These are phyloP conservation scores for Clitopilus passeckerianus DNA, from an alignment of 768 basidiomycete genomes.

Conservation along the genomic window DNA sequence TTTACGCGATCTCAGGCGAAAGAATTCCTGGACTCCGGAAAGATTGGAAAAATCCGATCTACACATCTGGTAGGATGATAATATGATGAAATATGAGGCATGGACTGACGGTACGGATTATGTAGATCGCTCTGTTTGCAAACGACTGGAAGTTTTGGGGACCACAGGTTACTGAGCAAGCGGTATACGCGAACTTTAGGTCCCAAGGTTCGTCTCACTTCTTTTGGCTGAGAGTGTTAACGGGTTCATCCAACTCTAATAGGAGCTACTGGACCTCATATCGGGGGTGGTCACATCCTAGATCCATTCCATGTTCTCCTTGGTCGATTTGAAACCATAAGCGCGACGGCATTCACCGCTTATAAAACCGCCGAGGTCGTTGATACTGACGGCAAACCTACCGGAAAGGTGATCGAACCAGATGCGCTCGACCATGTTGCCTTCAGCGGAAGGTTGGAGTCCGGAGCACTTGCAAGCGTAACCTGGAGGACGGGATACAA, in stretches of 20 bases:
- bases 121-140: not conserved
- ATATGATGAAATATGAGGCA: too few species aligned
- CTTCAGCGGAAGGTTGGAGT: constrained; percentile 21
- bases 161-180: not conserved
- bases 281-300: constrained; percentile 22
- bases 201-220: not conserved
- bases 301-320: constrained; percentile 22
- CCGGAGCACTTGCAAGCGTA: constrained; percentile 23
- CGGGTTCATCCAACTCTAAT: not conserved
- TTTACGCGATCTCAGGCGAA: constrained; percentile 14
- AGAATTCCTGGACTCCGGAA: constrained; percentile 21
- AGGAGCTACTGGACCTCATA: constrained; percentile 20
- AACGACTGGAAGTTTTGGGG: not conserved
- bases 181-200: not conserved
- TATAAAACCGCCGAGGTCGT: constrained; percentile 20
- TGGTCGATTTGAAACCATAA: constrained; percentile 23
- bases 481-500: constrained; percentile 18
- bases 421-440: constrained; percentile 19
- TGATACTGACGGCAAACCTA: constrained; percentile 16
- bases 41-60: constrained; percentile 23
- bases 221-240: not conserved
- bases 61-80: constrained; percentile 3
- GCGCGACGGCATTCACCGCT: constrained; percentile 17
- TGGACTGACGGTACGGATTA: too few species aligned
- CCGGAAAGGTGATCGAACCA: constrained; percentile 14